Evolutionary conservation across 108 stramenopile species (phyloP).

Genomic region (Skeletonema costatum): DNA sequence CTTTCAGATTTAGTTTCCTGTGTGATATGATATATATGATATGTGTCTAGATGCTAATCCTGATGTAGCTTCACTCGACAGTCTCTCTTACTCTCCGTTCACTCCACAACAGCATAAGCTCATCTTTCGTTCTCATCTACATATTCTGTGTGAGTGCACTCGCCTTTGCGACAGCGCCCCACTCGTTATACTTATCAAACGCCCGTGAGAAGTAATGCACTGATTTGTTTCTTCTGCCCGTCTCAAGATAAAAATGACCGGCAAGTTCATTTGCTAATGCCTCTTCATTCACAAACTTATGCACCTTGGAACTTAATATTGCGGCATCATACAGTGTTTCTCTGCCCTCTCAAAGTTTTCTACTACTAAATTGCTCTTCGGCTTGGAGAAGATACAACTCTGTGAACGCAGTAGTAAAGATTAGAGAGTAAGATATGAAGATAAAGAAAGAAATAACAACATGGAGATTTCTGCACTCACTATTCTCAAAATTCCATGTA

Average conservation of each 20-base stretch:
- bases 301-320: conserved; percentile 1
- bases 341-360: neutral
- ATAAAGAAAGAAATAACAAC: neutral
- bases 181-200: conserved; percentile 5
- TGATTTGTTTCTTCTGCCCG: neutral
- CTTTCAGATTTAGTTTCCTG: too few species aligned
- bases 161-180: conserved; percentile 19
- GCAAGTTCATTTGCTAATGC: conserved; percentile 18
- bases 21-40: too few species aligned
- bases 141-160: neutral
- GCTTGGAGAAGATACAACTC: neutral
- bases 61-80: too few species aligned
- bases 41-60: too few species aligned
- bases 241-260: conserved; percentile 14
- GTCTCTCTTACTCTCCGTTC: too few species aligned
- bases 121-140: too few species aligned
- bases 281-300: conserved; percentile 17
- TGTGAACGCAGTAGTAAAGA: neutral
- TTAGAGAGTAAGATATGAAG: neutral
- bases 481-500: neutral
- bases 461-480: too few species aligned
- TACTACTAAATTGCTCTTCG: neutral
- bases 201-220: conserved; percentile 1
- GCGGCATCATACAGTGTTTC: conserved; percentile 9
- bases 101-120: too few species aligned